Base-by-base conservation (phyloP, 2,329 filamentous ascomycete species). In the Lasiodiplodia sp. region DNA sequence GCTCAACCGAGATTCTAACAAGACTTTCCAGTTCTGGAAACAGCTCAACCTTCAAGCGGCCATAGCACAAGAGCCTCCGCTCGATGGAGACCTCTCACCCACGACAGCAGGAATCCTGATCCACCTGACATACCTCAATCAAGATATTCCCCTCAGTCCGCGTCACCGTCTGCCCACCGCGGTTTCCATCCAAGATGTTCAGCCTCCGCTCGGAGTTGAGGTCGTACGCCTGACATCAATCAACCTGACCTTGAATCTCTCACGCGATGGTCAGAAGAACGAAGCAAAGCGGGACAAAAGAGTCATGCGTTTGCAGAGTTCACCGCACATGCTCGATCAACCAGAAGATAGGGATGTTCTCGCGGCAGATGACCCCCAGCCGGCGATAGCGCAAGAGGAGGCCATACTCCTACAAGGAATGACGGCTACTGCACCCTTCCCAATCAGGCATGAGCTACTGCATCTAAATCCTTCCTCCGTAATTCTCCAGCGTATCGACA, bases 11-110 rank as follows among this genome's bases (percentile, higher is more conserved):
- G 21, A 31, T 25, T 37, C 65, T 70, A 52, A 71, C 65, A 67
- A 6, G 31, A 38, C 1, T n/a, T n/a, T 3, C 1, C 31, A 81
- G 79, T 71, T 77, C 23, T 81, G 79, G 80, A 58, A 66, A 6
- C 78, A 81, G 64, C 66, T 81, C 28, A 71, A 71, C 34, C 70
- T 81, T 28, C 67, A 67, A 12, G 72, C 75, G 8, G 72, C 73
- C 62, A 78, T 69, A 21, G 28, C 40, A 16, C 53, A 70, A 40
- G 18, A 44, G 12, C 21, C 14, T 53, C 56, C n/a, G 49, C 56
- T 47, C 34, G 23, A 62, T 31, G 57, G 11, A n/a, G 63, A 51
- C 49, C 65, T 0, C 23, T 68, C 23, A 71, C 68, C 18, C 12
- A 38, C 6, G 6, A 3, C 28, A 12, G 14, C 51, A 37, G 44